A percentile compares a stretch with the other conserved stretches of the same genome.
Conservation (phyloP, 208 protist species). For the Acanthamoeba polyphaga region DNA sequence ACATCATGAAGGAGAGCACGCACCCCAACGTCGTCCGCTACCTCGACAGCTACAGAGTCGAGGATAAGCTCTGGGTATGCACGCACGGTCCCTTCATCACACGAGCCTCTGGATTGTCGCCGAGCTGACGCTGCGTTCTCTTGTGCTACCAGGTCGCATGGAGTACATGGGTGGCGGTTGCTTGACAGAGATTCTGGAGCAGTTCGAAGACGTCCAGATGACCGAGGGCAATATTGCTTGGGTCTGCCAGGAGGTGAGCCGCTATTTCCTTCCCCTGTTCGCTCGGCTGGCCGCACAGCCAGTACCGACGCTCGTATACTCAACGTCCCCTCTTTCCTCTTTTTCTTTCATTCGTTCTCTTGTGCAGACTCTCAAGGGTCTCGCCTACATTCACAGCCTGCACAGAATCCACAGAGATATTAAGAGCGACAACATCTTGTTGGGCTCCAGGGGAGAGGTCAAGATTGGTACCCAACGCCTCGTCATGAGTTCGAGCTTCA, state of each 20-base stretch:
- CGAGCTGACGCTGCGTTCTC: background rate
- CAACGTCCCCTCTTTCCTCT: background rate
- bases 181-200: slow-evolving; percentile 87
- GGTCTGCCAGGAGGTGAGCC: slow-evolving; percentile 77
- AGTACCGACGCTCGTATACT: background rate
- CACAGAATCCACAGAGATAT: slow-evolving; percentile 92
- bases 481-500: background rate
- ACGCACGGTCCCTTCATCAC: background rate
- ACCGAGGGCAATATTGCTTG: slow-evolving; percentile 86
- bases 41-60: slow-evolving; percentile 84
- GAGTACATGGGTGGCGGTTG: slow-evolving; percentile 87
- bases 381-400: slow-evolving; percentile 88
- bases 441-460: slow-evolving; percentile 80
- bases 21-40: slow-evolving; percentile 91
- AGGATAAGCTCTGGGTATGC: slow-evolving; percentile 85
- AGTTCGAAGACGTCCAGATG: slow-evolving; percentile 76
- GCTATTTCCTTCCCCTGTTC: background rate
- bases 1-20: slow-evolving; percentile 86
- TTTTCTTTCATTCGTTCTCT: background rate
- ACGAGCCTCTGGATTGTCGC: background rate
- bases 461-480: slow-evolving; percentile 73
- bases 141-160: slow-evolving; percentile 22
- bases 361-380: slow-evolving; percentile 71
- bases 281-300: too few relatives aligned
- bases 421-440: slow-evolving; percentile 91